Conservation (phyloP, 139 green algal species). For the Chlamydomonas sp. region DNA sequence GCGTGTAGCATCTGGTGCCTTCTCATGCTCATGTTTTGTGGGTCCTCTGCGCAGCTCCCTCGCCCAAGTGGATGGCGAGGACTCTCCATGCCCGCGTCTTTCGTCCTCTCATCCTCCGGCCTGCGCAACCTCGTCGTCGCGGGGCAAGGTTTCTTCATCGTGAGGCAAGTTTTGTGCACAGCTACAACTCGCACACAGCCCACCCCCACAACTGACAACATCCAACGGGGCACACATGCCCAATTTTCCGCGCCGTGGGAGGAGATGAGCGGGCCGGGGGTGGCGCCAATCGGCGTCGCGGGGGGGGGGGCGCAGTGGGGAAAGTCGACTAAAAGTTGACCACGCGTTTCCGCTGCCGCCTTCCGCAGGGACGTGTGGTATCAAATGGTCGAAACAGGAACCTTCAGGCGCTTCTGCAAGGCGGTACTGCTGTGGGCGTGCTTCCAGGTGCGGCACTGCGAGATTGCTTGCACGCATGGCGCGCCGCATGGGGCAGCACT, state of each 20-base stretch:
- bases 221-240: too few relatives aligned
- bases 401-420: constrained; percentile 43
- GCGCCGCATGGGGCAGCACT: neutral
- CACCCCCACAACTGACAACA: too few relatives aligned
- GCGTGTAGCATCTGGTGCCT: too few relatives aligned
- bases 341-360: neutral
- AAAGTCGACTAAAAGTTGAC: neutral
- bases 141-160: neutral
- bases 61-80: neutral
- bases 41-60: constrained; percentile 11
- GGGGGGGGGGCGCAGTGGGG: neutral
- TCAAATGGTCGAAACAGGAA: constrained; percentile 52
- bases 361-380: constrained; percentile 63
- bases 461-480: too few relatives aligned
- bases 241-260: too few relatives aligned
- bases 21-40: too few relatives aligned
- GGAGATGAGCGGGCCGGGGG: too few relatives aligned
- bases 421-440: constrained; percentile 26
- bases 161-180: constrained; percentile 9
- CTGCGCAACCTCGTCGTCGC: neutral
- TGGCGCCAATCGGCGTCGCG: neutral
- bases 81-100: neutral
- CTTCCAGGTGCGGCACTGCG: constrained; percentile 15
- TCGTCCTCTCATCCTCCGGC: neutral
- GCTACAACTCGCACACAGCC: too few relatives aligned